Percentiles rank a stretch among this genome's conserved stretches.
These are phyloP conservation scores for Solanum neorickii DNA, from an alignment of 257 asterid species.

Conservation along the genomic window DNA sequence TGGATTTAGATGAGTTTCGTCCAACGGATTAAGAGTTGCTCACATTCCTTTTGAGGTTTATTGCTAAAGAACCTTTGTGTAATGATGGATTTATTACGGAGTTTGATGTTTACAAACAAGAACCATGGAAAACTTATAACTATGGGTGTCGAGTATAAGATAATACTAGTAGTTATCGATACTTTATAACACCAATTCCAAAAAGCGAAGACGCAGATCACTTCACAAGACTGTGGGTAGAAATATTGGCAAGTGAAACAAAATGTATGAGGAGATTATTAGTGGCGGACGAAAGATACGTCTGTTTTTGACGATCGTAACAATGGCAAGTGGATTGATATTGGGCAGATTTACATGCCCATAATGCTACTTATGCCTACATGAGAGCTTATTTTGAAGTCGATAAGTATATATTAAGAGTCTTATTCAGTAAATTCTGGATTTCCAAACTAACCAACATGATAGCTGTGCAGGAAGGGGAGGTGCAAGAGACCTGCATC, in stretches of 20 bases:
- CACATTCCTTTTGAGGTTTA: neutral
- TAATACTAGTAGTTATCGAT: neutral
- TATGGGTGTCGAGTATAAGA: neutral
- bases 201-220: neutral
- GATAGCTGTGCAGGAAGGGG: too few species aligned
- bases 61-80: neutral
- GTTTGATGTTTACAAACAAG: neutral
- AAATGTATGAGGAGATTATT: neutral
- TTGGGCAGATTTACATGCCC: too few species aligned
- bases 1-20: neutral
- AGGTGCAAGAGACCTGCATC: too few species aligned
- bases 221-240: neutral
- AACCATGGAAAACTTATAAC: neutral
- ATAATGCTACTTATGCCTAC: too few species aligned
- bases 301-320: neutral
- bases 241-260: neutral
- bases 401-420: too few species aligned
- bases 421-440: too few species aligned
- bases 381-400: too few species aligned
- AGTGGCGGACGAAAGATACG: neutral
- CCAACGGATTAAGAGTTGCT: neutral
- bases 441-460: too few species aligned
- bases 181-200: neutral
- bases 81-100: neutral
- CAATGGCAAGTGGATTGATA: neutral